Evolutionary conservation across 1,284 basidiomycete genomes (phyloP).

Genomic region (Mixia osmundae): DNA sequence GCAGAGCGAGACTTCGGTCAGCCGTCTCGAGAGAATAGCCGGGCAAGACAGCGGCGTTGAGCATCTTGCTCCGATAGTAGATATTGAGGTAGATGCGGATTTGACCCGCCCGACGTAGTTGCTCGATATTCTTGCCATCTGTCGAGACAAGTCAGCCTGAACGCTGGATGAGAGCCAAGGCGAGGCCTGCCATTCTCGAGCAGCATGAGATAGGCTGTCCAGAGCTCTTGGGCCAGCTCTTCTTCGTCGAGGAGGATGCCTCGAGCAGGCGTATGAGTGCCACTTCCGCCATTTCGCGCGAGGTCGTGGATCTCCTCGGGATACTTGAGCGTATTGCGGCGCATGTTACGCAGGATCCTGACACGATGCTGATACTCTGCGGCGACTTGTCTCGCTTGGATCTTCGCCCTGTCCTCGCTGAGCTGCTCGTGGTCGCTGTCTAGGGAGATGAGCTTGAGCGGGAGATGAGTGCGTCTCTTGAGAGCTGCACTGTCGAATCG

Average conservation of each 20-base stretch:
- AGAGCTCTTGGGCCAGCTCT: constrained; percentile 21
- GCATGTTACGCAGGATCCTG: constrained; percentile 2
- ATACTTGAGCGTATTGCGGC: too few relatives aligned
- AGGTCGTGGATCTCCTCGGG: too few relatives aligned
- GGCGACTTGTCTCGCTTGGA: too few relatives aligned
- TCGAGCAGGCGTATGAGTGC: constrained; percentile 6
- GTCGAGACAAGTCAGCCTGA: not conserved
- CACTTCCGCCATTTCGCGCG: too few relatives aligned
- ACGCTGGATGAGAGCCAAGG: not conserved
- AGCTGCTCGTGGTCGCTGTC: constrained; percentile 5
- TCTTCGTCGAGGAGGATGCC: constrained; percentile 9
- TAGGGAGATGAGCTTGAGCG: constrained; percentile 13
- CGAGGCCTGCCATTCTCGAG: constrained; percentile 25
- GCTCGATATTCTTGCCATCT: constrained; percentile 24
- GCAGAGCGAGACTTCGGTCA: constrained; percentile 18
- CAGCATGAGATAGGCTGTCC: constrained; percentile 25
- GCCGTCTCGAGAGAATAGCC: constrained; percentile 23
- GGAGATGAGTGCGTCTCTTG: constrained; percentile 16
- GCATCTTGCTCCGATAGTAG: constrained; percentile 22
- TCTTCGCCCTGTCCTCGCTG: too few relatives aligned
- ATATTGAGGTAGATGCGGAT: constrained; percentile 20
- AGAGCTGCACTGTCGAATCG: constrained; percentile 23
- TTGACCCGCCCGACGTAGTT: constrained; percentile 21
- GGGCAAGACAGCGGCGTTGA: constrained; percentile 22
- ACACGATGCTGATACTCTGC: constrained; percentile 8